Evolutionary conservation across 306 rosid genomes (phyloP), one percentile per base, ranked within the genome.

Genomic region (Vachellia collinsii): DNA sequence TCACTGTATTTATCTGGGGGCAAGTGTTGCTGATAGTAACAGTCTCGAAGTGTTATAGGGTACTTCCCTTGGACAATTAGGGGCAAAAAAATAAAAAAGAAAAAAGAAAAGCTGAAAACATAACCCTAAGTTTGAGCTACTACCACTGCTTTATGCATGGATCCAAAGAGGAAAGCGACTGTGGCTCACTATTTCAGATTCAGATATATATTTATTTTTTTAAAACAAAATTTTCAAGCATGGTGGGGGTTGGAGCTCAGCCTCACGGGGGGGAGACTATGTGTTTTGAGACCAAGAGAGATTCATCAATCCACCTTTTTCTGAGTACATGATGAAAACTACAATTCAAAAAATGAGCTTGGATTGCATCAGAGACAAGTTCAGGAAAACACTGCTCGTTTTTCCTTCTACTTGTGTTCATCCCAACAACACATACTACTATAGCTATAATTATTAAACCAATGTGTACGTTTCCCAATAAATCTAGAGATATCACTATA

Each of bases 291-390:
- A 81, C 76, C 79, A 80, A 54, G 25, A 54, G 70, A 75, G 86
- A 82, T 79, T 88, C 88, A 85, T 72, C 66, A 72, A 69, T 29
- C 79, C 19, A 80, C 65, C 64, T 77, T 75, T 83, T 78, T 83
- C 70, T 59, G 61, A 68, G 84, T 83, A 85, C 80, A 83, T 82
- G 85, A 77, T 88, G 83, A 88, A 86, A 85, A 81, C 92, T 85
- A 88, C 79, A 81, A 78, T 86, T 86, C 83, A 84, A 82, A 46
- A 46, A 85, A 81, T 81, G 58, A 79, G 83, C 67, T 81, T 84
- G 76, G 61, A 81, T 81, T 83, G 70, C 80, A 72, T 50, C 72
- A 76, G 47, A 38, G 53, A 74, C 74, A 41, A 74, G 62, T 70
- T 80, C 84, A 83, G 81, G 83, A 64, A 69, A 59, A 70, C 87